These are phyloP conservation scores for Cladobotryum mycophilum DNA, from an alignment of 2,329 filamentous ascomycete species.

Conservation along the genomic window DNA sequence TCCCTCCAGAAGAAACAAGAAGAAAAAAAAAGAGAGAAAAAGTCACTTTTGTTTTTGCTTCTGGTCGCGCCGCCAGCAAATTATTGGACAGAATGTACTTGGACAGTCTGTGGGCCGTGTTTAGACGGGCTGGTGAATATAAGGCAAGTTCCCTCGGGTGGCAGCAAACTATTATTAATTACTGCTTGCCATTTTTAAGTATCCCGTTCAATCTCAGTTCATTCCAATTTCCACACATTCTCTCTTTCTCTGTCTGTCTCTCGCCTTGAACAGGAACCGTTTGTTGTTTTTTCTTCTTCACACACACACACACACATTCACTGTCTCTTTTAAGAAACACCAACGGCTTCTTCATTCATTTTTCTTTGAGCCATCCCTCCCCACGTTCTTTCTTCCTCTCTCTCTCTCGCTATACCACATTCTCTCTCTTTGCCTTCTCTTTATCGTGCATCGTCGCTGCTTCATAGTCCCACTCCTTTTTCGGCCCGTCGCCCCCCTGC, in stretches of 20 bases:
- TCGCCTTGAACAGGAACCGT: not conserved
- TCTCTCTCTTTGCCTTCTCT: not conserved
- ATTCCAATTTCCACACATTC: not conserved
- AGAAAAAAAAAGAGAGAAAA: too few relatives aligned
- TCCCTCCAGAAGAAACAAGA: too few relatives aligned
- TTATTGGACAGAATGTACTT: not conserved
- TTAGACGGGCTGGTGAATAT: slow-evolving; percentile 2
- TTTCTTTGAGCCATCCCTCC: not conserved
- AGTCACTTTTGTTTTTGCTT: not conserved
- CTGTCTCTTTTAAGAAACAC: not conserved
- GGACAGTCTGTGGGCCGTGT: not conserved
- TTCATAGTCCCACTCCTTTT: slow-evolving; percentile 11
- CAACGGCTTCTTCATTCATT: not conserved
- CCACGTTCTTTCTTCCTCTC: not conserved
- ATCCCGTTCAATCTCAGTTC: not conserved
- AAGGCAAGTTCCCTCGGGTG: slow-evolving; percentile 4
- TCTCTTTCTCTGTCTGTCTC: not conserved
- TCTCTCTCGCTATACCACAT: slow-evolving; percentile 8
- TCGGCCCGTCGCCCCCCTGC: slow-evolving; percentile 10
- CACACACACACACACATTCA: not conserved
- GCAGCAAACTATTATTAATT: too few relatives aligned
- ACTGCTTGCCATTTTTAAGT: not conserved
- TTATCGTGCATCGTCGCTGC: slow-evolving; percentile 4
- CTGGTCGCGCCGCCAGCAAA: not conserved
- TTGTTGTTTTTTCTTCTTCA: not conserved